Base-by-base conservation (phyloP, 345 rosid genomes). In the Noccaea caerulescens region DNA sequence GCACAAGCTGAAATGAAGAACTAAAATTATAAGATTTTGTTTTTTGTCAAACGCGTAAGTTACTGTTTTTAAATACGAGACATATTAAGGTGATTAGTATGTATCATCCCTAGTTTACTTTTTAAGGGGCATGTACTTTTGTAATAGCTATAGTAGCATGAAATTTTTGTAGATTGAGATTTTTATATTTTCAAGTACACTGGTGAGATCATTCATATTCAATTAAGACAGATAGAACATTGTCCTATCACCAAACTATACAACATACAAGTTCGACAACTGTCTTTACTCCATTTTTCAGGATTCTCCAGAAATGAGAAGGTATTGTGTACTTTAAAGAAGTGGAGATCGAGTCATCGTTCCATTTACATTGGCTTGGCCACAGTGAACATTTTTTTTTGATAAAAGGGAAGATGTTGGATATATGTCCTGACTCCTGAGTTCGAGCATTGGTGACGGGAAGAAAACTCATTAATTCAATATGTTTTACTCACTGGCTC, bases 291-390 rank as follows among this genome's bases (percentile, higher is more conserved):
- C 50, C 11, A 14, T 25, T 2, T 23, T 12, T 60, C 37, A 25
- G 42, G 34, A 12, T 41, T 23, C 18, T 23, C 50, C 36, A 42
- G 50, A 59, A 25, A 25, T 42, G 66, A 61, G 1, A 60, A 60
- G 45, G 18, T 59, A 41, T 1, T 59, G 51, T 60, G 8, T 38
- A 18, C 32, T 58, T 10, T 58, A 10, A 5, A 38, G 14, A 4
- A 38, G 33, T 58, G 63, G 32, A 18, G 45, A 38, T 27, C 36
- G 38, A 25, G 20, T 60, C 38, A 27, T 43, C 42, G 38, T 13
- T 55, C 60, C 60, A 55, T 1, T 18, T 16, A 58, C 62, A 38
- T 37, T 58, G 62, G 45, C 32, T 58, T 58, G 10, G 56, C 25
- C 56, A 51, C 3, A 23, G 33, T 10, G 23, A 50, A 50, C 33